Percentiles rank a stretch among this genome's conserved stretches.
phyloP scores from a whole-genome alignment of 768 basidiomycete genomes.

The Suillus paluster region DNA sequence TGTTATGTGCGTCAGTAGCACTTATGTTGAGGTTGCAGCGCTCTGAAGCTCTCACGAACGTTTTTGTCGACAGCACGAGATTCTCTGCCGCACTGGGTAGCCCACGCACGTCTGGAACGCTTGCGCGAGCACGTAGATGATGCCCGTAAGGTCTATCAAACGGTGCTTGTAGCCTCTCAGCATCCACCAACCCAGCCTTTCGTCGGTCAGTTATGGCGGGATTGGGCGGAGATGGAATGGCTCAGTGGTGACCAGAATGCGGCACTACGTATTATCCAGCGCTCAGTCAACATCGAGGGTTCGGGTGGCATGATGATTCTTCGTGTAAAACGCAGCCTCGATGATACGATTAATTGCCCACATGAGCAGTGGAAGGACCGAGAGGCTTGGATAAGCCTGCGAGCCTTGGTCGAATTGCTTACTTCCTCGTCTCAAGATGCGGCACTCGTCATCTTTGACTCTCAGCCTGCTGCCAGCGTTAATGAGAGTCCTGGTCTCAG shows the following conservation, averaged over 20 bases:
- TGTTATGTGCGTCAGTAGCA: slow-evolving; percentile 13
- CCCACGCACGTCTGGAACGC: slow-evolving; percentile 76
- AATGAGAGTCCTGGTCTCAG: slow-evolving; percentile 14
- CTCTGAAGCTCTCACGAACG: slow-evolving; percentile 67
- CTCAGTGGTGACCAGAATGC: slow-evolving; percentile 52
- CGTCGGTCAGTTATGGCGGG: slow-evolving; percentile 68
- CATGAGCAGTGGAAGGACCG: slow-evolving; percentile 55
- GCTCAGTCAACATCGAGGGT: slow-evolving; percentile 57
- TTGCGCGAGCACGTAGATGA: slow-evolving; percentile 66
- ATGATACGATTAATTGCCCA: slow-evolving; percentile 47
- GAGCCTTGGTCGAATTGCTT: slow-evolving; percentile 68
- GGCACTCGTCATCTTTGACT: slow-evolving; percentile 45
- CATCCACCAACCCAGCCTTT: slow-evolving; percentile 39
- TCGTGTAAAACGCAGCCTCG: slow-evolving; percentile 65
- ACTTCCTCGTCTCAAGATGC: slow-evolving; percentile 45
- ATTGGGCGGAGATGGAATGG: slow-evolving; percentile 90
- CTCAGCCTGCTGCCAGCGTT: slow-evolving; percentile 21
- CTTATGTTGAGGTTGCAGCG: slow-evolving; percentile 43
- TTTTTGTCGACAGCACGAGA: slow-evolving; percentile 60
- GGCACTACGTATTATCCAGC: slow-evolving; percentile 57
- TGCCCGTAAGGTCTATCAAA: slow-evolving; percentile 79
- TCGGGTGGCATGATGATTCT: slow-evolving; percentile 57
- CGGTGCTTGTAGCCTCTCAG: slow-evolving; percentile 56
- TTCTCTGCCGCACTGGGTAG: slow-evolving; percentile 70
- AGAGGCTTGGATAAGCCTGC: slow-evolving; percentile 68